Conservation (phyloP, 306 rosid species). For the Sophora flavescens region DNA sequence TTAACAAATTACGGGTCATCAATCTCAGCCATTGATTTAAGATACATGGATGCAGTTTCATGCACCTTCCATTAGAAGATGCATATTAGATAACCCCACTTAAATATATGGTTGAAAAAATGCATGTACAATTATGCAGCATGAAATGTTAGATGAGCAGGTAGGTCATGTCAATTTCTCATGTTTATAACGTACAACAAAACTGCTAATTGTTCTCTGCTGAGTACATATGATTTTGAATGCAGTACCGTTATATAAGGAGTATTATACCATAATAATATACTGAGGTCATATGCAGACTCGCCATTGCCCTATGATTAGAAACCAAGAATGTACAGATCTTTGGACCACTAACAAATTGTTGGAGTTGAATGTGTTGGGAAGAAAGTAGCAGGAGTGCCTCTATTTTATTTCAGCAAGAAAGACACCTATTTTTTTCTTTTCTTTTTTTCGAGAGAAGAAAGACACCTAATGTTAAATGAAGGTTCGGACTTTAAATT, state of each 20-base stretch:
- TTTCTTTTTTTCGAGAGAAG: too few species aligned
- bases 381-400: not conserved
- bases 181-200: constrained; percentile 16
- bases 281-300: not conserved
- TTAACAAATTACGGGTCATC: too few species aligned
- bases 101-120: not conserved
- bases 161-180: not conserved
- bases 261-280: not conserved
- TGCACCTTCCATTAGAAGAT: not conserved
- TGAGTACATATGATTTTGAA: not conserved
- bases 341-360: not conserved
- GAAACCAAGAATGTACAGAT: too few species aligned
- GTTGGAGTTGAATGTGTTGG: not conserved
- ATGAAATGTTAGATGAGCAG: constrained; percentile 28
- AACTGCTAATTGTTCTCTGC: constrained; percentile 29
- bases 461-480: not conserved
- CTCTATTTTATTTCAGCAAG: not conserved
- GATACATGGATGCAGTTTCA: not conserved
- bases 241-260: not conserved
- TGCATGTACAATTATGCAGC: not conserved
- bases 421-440: not conserved
- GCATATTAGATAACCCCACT: not conserved
- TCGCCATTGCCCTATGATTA: not conserved
- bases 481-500: not conserved
- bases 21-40: too few species aligned